Evolutionary conservation across 352 stramenopile species (phyloP).

Genomic region (Phytophthora megakarya): DNA sequence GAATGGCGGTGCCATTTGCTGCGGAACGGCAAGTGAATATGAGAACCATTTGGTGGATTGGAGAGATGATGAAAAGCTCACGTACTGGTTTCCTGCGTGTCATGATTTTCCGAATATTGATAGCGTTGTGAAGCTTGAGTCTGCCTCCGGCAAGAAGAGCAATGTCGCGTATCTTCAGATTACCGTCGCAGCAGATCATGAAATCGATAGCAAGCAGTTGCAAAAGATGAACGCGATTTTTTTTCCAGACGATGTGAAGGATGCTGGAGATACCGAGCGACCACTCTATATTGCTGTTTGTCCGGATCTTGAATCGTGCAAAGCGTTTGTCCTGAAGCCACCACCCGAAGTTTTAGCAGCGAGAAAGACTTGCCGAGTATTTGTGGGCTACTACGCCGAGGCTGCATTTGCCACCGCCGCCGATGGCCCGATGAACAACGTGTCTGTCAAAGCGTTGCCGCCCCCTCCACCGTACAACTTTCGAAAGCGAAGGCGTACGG

Average conservation of each 20-base stretch:
- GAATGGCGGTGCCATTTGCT: constrained; percentile 14
- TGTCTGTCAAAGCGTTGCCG: constrained; percentile 2
- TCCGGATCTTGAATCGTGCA: constrained; percentile 1
- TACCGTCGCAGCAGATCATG: constrained; percentile 5
- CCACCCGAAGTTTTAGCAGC: constrained; percentile 6
- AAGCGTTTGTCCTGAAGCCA: constrained; percentile 17
- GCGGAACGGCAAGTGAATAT: constrained; percentile 16
- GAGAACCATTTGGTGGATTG: constrained; percentile 5
- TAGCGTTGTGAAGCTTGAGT: constrained; percentile 25
- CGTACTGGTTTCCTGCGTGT: constrained; percentile 29
- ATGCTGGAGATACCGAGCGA: constrained; percentile 4
- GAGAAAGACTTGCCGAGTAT: constrained; percentile 14
- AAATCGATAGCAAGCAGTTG: constrained; percentile 17
- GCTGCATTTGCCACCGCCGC: neutral
- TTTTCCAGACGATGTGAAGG: constrained; percentile 3
- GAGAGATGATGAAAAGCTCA: constrained; percentile 16
- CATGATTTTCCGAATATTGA: constrained; percentile 31
- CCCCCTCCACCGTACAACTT: neutral
- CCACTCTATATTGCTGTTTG: constrained; percentile 21
- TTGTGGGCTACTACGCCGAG: constrained; percentile 15
- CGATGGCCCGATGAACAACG: constrained; percentile 10
- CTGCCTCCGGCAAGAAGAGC: constrained; percentile 4
- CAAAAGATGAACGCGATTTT: constrained; percentile 15
- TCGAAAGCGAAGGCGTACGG: constrained; percentile 10
- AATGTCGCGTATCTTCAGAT: constrained; percentile 19